These are phyloP conservation scores for Sphagnum contortum DNA, from an alignment of 225 moss, liverwort and hornwort species.

Conservation along the genomic window DNA sequence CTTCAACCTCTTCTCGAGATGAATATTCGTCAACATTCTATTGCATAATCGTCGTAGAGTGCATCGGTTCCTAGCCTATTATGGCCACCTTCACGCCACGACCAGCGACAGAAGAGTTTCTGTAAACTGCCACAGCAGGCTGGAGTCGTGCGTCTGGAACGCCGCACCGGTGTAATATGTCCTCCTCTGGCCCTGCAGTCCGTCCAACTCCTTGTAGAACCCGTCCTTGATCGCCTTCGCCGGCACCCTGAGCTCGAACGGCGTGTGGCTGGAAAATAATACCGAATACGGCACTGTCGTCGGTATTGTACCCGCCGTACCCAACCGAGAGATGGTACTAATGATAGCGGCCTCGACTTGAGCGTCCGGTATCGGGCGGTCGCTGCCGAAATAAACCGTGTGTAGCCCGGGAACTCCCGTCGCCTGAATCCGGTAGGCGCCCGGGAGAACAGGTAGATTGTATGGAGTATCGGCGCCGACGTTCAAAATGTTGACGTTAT, in stretches of 20 bases:
- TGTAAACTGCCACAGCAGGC: not conserved
- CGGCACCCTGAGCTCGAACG: constrained; percentile 6
- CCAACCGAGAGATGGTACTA: not conserved
- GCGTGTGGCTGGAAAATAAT: not conserved
- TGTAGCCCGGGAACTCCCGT: not conserved
- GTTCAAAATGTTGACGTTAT: not conserved
- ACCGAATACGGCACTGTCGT: not conserved
- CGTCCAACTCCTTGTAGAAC: constrained; percentile 3
- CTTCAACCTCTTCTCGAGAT: no score
- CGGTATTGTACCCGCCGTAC: not conserved
- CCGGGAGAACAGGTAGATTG: constrained; percentile 4
- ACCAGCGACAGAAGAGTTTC: no score
- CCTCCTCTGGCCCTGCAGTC: constrained; percentile 1
- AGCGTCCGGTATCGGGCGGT: not conserved
- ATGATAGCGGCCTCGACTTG: constrained; percentile 7
- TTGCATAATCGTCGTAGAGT: no score
- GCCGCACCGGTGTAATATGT: constrained; percentile 10
- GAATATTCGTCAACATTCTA: no score
- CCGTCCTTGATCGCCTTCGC: constrained; percentile 1
- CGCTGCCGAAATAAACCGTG: not conserved
- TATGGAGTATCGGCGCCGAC: not conserved
- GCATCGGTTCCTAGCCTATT: no score
- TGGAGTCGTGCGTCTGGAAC: constrained; percentile 6
- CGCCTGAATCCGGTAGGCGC: not conserved
- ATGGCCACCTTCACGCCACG: no score